These are phyloP conservation scores for Actinomortierella ambigua DNA, from an alignment of 371 early-diverging fungal species.

Conservation along the genomic window DNA sequence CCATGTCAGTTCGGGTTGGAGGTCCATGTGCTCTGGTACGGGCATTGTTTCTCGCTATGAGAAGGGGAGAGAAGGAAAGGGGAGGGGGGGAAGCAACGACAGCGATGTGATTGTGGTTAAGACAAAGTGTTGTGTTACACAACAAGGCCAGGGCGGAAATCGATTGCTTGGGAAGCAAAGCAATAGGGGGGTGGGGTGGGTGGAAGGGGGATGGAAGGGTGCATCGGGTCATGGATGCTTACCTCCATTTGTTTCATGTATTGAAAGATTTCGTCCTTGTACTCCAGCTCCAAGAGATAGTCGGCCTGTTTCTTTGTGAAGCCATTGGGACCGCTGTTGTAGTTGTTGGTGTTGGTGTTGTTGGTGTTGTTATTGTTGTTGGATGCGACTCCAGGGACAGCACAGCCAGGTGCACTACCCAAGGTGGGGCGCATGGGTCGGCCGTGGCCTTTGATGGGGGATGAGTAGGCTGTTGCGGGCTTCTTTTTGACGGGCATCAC, in stretches of 20 bases:
- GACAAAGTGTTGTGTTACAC: too few species aligned
- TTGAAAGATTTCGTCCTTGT: constrained; percentile 46
- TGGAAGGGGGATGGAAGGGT: too few species aligned
- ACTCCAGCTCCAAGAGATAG: constrained; percentile 34
- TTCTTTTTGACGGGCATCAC: constrained; percentile 37
- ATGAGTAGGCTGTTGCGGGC: constrained; percentile 17
- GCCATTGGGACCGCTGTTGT: constrained; percentile 32
- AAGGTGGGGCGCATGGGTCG: constrained; percentile 14
- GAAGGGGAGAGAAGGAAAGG: not conserved
- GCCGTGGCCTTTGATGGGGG: constrained; percentile 27
- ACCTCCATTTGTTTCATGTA: constrained; percentile 50
- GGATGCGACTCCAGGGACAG: constrained; percentile 6
- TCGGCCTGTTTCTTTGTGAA: constrained; percentile 38
- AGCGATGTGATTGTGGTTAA: constrained; percentile 1
- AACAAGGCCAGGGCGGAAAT: too few species aligned
- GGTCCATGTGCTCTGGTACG: constrained; percentile 55
- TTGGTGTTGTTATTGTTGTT: constrained; percentile 10
- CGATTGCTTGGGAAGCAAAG: too few species aligned
- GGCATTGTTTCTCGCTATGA: constrained; percentile 46
- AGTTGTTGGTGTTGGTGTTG: too few species aligned
- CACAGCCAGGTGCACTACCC: constrained; percentile 6
- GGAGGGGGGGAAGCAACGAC: not conserved
- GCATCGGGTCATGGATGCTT: too few species aligned
- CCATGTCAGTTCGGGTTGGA: constrained; percentile 69
- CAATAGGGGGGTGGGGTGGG: too few species aligned